Evolutionary conservation across 2,329 filamentous ascomycete genomes (phyloP).

Genomic region (Elsinoe ampelina): DNA sequence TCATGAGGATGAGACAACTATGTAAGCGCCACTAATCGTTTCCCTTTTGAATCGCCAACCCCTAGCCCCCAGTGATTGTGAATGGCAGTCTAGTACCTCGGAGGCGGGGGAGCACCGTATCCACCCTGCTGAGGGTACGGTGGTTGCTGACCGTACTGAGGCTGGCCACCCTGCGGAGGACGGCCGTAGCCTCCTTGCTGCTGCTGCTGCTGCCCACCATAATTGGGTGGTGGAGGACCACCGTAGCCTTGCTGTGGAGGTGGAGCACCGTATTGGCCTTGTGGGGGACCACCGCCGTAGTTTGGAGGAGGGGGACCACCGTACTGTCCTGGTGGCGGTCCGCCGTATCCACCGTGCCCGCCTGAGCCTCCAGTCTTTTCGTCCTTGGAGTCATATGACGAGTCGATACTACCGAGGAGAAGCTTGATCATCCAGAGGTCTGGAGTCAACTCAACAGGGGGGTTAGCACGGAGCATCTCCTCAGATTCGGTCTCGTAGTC

Average conservation of each 20-base stretch:
- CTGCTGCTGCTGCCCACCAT: conserved; percentile 18
- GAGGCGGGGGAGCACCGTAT: conserved; percentile 10
- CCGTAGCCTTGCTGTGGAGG: conserved; percentile 22
- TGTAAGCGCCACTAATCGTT: too few species aligned
- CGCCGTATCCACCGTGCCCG: conserved; percentile 29
- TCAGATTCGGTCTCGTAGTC: conserved; percentile 60
- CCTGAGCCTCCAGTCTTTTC: conserved; percentile 39
- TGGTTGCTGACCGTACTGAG: conserved; percentile 19
- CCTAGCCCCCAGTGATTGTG: too few species aligned
- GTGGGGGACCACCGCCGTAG: conserved; percentile 24
- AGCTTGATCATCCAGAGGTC: conserved; percentile 60
- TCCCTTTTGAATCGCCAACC: too few species aligned
- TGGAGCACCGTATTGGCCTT: conserved; percentile 23
- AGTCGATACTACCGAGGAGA: conserved; percentile 57
- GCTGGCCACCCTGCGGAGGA: conserved; percentile 19
- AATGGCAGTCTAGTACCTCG: too few species aligned
- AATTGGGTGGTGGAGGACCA: conserved; percentile 21
- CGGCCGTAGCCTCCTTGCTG: conserved; percentile 20
- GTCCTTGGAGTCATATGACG: conserved; percentile 56
- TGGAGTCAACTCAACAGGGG: conserved; percentile 53
- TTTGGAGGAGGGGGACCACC: conserved; percentile 24
- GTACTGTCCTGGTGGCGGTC: conserved; percentile 22
- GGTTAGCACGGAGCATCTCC: conserved; percentile 53
- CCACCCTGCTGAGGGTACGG: conserved; percentile 15
- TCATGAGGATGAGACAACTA: too few species aligned